Evolutionary conservation across 768 basidiomycete genomes (phyloP), one percentile per base, ranked within the genome.

Genomic region (Xanthoconium purpureum): DNA sequence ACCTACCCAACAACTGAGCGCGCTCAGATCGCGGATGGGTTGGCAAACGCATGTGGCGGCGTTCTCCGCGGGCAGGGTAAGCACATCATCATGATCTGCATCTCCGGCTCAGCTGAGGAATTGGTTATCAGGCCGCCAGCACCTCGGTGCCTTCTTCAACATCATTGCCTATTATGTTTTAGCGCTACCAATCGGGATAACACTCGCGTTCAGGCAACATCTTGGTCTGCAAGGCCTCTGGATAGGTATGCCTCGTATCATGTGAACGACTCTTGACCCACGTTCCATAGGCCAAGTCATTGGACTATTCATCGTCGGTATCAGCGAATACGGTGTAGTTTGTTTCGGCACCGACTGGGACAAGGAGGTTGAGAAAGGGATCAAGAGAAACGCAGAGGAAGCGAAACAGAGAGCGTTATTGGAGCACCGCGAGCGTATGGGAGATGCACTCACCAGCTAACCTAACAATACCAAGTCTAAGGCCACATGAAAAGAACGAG

Each of bases 141-240:
- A 86, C 57, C 78, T 90, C 17, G 89, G 88, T 8, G 88, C 89
- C 9, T 62, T 83, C 8, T 89, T 90, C 74, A 89, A 91, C 65
- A 66, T 87, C 28, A 71, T 88, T 15, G 87, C 88, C 37, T 83
- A 83, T 66, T 84, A 83, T 55, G 72, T 81, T 2, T 64, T 83
- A 37, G 82, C 80, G 5, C 66, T 83, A 2, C 82, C 82, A 0
- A 65, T 83, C 20, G 82, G 81, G 12, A 77, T 80, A 52, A 75
- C 72, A 2, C 76, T 84, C 12, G 82, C 82, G 2, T 83, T 82
- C 65, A 67, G 68, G 24, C 66, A 71, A 0, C 68, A 63, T n/a
- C 55, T 77, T 11, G 82, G 82, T 4, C 66, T 83, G 30, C 68
- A 74, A 43, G 82, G 82, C 5, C 72, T 83, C 15, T 83, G 82